These are phyloP conservation scores for Annulohypoxylon maeteangense DNA, from an alignment of 495 filamentous ascomycete genomes.

Conservation along the genomic window DNA sequence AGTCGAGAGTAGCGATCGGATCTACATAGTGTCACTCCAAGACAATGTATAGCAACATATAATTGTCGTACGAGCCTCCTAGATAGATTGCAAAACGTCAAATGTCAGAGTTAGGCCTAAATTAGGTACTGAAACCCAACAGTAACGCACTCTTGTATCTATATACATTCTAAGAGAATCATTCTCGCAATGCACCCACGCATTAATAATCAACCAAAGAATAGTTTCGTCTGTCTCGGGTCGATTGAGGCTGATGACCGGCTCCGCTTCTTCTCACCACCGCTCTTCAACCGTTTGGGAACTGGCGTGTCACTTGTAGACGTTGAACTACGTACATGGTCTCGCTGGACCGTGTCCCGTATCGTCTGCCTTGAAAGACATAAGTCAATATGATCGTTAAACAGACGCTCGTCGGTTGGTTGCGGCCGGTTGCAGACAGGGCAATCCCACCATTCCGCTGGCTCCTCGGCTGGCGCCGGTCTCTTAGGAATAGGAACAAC, in stretches of 20 bases:
- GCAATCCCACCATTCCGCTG: constrained; percentile 78
- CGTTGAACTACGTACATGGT: constrained; percentile 34
- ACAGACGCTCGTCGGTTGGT: constrained; percentile 74
- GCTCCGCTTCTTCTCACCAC: constrained; percentile 52
- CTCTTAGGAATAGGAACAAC: constrained; percentile 60
- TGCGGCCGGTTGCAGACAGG: constrained; percentile 85
- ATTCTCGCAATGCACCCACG: background rate
- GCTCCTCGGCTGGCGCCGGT: constrained; percentile 43
- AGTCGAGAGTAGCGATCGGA: too few relatives aligned
- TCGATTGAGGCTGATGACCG: constrained; percentile 44
- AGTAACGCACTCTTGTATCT: background rate
- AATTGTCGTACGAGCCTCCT: too few relatives aligned
- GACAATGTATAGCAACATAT: too few relatives aligned
- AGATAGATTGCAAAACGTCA: too few relatives aligned
- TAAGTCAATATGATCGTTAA: constrained; percentile 95
- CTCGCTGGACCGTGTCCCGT: constrained; percentile 76
- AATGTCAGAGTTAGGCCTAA: too few relatives aligned
- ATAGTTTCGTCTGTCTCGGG: constrained; percentile 58
- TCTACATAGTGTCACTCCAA: too few relatives aligned
- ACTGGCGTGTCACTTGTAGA: constrained; percentile 21
- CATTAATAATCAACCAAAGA: constrained; percentile 49
- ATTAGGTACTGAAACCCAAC: too few relatives aligned
- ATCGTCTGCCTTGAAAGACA: constrained; percentile 90
- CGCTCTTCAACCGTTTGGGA: constrained; percentile 47
- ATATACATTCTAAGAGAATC: background rate